Percentiles rank a stretch among this genome's conserved stretches.
Conservation (phyloP, 1,139 yeast species). For the Candida pseudoviswanathii region DNA sequence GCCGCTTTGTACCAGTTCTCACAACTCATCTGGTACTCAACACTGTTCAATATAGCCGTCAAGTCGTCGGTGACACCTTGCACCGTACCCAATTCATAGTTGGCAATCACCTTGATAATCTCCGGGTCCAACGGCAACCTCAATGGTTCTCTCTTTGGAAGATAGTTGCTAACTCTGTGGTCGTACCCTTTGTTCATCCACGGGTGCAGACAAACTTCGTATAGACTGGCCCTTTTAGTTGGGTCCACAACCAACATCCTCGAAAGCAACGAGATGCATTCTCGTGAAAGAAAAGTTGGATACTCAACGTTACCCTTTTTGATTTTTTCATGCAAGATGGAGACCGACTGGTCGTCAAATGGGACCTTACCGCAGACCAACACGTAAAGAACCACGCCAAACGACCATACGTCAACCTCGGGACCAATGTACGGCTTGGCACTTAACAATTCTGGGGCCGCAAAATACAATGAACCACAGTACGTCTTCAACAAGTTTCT, state of each 20-base stretch:
- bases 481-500: constrained; percentile 80
- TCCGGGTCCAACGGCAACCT: constrained; percentile 69
- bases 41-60: constrained; percentile 60
- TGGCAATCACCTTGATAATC: constrained; percentile 74
- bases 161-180: constrained; percentile 64
- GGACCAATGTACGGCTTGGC: constrained; percentile 96
- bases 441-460: constrained; percentile 93
- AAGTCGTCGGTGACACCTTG: constrained; percentile 60
- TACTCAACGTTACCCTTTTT: constrained; percentile 92
- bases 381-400: constrained; percentile 94
- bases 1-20: constrained; percentile 62
- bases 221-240: constrained; percentile 70
- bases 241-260: constrained; percentile 95
- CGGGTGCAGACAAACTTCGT: constrained; percentile 83
- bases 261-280: constrained; percentile 79
- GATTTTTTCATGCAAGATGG: constrained; percentile 90
- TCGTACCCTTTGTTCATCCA: constrained; percentile 96
- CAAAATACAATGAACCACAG: constrained; percentile 97
- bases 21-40: constrained; percentile 66
- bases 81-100: constrained; percentile 78
- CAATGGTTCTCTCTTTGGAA: constrained; percentile 79
- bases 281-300: constrained; percentile 78
- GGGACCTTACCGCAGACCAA: constrained; percentile 98
- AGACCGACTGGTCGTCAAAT: constrained; percentile 93
- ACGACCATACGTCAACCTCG: constrained; percentile 98